A percentile compares a stretch with the other conserved stretches of the same genome.
These are phyloP conservation scores for Phlyctochytrium arcticum DNA, from an alignment of 192 early-diverging fungal genomes.

Conservation along the genomic window DNA sequence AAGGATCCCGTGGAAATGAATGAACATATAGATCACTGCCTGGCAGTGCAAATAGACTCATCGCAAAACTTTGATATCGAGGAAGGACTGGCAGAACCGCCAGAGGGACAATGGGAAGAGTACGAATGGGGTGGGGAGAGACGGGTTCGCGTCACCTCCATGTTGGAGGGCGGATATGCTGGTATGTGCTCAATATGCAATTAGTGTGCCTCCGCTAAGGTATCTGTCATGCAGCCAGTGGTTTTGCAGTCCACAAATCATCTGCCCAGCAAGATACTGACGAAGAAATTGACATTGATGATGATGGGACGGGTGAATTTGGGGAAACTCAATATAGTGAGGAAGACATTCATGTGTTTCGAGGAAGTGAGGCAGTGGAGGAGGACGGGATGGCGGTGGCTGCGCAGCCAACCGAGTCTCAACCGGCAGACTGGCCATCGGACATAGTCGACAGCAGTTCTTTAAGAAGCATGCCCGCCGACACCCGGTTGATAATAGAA, in stretches of 20 bases:
- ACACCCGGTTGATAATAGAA: constrained; percentile 72
- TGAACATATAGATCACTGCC: constrained; percentile 73
- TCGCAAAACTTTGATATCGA: constrained; percentile 8
- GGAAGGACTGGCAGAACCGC: constrained; percentile 2
- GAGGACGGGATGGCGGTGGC: constrained; percentile 23
- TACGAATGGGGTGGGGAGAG: constrained; percentile 82
- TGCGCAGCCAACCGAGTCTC: constrained; percentile 2
- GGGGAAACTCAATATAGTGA: constrained; percentile 74
- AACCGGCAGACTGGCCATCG: background rate
- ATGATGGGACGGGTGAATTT: constrained; percentile 67
- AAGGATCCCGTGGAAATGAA: constrained; percentile 61
- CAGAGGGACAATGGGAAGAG: constrained; percentile 42
- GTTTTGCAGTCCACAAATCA: constrained; percentile 29
- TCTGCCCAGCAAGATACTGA: constrained; percentile 58
- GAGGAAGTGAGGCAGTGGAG: no score
- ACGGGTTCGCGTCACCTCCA: constrained; percentile 70
- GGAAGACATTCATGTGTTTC: constrained; percentile 51
- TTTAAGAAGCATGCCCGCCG: no score
- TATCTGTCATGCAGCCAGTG: constrained; percentile 9
- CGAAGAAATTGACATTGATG: constrained; percentile 80
- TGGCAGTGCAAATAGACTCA: constrained; percentile 30
- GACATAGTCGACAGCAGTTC: no score
- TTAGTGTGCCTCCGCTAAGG: background rate
- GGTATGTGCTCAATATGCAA: constrained; percentile 35
- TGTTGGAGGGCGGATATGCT: constrained; percentile 74